These are phyloP conservation scores for Zygosaccharomyces bailii DNA, from an alignment of 805 yeast species.

Conservation along the genomic window DNA sequence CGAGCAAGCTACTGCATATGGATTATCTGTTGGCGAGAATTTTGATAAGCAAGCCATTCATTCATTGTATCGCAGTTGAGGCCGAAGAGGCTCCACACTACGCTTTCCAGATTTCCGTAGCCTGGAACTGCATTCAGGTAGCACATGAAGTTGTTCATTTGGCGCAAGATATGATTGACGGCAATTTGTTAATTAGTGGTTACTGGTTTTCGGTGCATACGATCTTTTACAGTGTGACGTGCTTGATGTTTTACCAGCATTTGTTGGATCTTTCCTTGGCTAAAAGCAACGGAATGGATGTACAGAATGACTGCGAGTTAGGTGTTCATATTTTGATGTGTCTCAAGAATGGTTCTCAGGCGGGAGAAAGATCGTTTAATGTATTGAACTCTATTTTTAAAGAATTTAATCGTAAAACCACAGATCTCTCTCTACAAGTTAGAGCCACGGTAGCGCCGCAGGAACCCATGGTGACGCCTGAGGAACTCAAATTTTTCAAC, in stretches of 20 bases:
- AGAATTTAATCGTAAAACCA: slow-evolving; percentile 68
- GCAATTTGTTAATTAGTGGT: slow-evolving; percentile 71
- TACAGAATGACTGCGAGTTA: slow-evolving; percentile 62
- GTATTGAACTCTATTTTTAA: slow-evolving; percentile 73
- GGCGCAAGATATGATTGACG: slow-evolving; percentile 74
- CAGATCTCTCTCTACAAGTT: slow-evolving; percentile 29
- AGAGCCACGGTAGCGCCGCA: slow-evolving; percentile 7
- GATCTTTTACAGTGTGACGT: slow-evolving; percentile 83
- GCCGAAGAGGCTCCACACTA: slow-evolving; percentile 40
- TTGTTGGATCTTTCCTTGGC: slow-evolving; percentile 13
- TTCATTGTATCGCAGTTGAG: slow-evolving; percentile 61
- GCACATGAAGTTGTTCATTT: slow-evolving; percentile 78
- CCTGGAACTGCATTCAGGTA: slow-evolving; percentile 78
- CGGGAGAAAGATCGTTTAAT: slow-evolving; percentile 73
- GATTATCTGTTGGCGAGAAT: slow-evolving; percentile 75
- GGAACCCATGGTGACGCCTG: slow-evolving; percentile 5
- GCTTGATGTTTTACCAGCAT: slow-evolving; percentile 58
- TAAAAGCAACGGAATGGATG: slow-evolving; percentile 19
- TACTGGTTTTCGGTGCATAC: slow-evolving; percentile 93
- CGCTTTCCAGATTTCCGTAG: slow-evolving; percentile 64
- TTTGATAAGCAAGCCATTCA: slow-evolving; percentile 81
- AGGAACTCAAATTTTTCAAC: slow-evolving; percentile 4
- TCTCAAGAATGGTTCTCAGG: slow-evolving; percentile 64
- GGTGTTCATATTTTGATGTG: slow-evolving; percentile 65
- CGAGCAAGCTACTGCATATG: slow-evolving; percentile 68